A percentile compares a stretch with the other conserved stretches of the same genome.
Evolutionary conservation across 2,329 filamentous ascomycete species (phyloP).

Genomic region (Hypoxylon sp.): DNA sequence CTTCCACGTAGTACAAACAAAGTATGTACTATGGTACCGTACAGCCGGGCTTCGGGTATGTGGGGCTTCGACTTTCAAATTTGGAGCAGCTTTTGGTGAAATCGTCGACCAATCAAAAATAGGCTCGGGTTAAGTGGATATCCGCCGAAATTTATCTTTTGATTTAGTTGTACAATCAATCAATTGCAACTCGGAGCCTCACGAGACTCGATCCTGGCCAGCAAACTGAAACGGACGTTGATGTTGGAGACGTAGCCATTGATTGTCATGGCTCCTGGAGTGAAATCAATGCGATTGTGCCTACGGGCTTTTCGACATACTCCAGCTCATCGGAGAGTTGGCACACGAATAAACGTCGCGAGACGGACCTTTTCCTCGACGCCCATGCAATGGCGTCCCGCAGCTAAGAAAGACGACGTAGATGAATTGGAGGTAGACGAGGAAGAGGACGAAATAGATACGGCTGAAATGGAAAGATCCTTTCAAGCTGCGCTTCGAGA

Average conservation of each 20-base stretch:
- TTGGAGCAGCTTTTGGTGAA: neutral
- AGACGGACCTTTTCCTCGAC: constrained; percentile 53
- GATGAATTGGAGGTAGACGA: constrained; percentile 41
- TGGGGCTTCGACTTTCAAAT: neutral
- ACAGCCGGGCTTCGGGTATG: neutral
- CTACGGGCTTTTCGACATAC: constrained; percentile 56
- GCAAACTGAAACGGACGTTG: constrained; percentile 30
- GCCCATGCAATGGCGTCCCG: constrained; percentile 42
- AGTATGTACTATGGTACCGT: neutral
- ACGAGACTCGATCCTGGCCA: constrained; percentile 12
- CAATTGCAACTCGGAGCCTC: neutral
- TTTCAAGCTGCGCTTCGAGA: constrained; percentile 8
- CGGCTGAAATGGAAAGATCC: constrained; percentile 27
- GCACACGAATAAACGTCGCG: constrained; percentile 45
- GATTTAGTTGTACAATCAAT: neutral
- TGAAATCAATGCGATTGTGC: constrained; percentile 59
- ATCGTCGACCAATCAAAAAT: constrained; percentile 18
- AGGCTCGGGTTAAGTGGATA: constrained; percentile 22
- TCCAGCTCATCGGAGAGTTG: constrained; percentile 40
- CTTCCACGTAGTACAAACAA: too few relatives aligned
- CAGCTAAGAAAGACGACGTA: constrained; percentile 45
- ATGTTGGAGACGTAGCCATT: constrained; percentile 41
- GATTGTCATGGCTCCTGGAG: constrained; percentile 59
- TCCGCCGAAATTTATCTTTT: constrained; percentile 37
- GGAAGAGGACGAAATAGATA: constrained; percentile 33